Evolutionary conservation across 495 filamentous ascomycete genomes (phyloP), one percentile per base, ranked within the genome.

Genomic region (Neurospora sp.): DNA sequence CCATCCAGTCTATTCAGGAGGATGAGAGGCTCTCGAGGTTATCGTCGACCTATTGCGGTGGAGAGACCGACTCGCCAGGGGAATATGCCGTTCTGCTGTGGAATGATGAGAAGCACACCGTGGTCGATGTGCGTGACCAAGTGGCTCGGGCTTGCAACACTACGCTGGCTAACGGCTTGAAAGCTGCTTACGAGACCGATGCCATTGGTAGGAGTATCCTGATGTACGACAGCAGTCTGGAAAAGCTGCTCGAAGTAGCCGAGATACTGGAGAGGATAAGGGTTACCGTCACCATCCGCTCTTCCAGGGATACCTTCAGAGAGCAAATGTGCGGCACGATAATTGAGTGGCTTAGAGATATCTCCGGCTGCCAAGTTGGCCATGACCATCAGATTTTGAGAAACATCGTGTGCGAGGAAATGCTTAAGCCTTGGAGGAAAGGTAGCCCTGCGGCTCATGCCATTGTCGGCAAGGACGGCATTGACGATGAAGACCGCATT

Each of bases 271-370:
- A 98, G 80, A 89, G 96, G 70, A 97, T 98, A 84, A 97, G 97
- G 79, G 90, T 98, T 69, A 98, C 96, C 0, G 92, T 96, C 71
- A 98, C 96, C 5, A 94, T 99, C 73, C 90, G 96, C 8, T 98
- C 96, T 39, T 86, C 96, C 0, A 86, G 96, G 70, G 96, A 99
- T 81, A 98, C 93, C 1, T 99, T 97, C 84, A 86, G 96, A 73
- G 96, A 99, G 82, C 92, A 98, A 79, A 99, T 99, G 96, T 97
- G 94, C 79, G 94, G 90, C 3, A 95, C 94, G n/a, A 96, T 99
- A 74, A 91, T 98, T 71, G 94, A 98, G 77, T 99, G 96, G 96
- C 87, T 99, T 3, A 85, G 89, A 31, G 96, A 99, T 82, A 96
- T 99, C 78, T 86, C 94, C 4, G 94, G 94, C 27, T 97, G 95